A percentile compares a stretch with the other conserved stretches of the same genome.
phyloP scores from a whole-genome alignment of 2,329 filamentous ascomycete genomes.

The Colletotrichum scovillei region DNA sequence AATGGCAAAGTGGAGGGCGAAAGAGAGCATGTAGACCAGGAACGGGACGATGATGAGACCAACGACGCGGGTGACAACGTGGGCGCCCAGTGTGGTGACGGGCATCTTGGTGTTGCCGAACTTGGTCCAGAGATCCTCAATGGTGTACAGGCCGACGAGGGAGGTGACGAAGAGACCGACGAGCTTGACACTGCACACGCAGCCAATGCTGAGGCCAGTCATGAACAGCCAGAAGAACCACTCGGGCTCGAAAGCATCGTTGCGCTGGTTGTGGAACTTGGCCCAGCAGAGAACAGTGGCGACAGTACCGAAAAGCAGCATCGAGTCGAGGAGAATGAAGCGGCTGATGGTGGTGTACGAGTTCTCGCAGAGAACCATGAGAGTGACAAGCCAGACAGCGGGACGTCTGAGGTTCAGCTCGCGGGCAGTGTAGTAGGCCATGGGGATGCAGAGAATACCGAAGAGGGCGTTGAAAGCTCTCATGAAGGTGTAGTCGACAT shows the following conservation, averaged over 20 bases:
- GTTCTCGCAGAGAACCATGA: slow-evolving; percentile 99
- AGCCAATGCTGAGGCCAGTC: slow-evolving; percentile 95
- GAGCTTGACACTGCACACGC: slow-evolving; percentile 98
- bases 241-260: slow-evolving; percentile 86
- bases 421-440: slow-evolving; percentile 95
- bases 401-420: slow-evolving; percentile 88
- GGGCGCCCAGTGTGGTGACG: slow-evolving; percentile 76
- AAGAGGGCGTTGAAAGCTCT: slow-evolving; percentile 97
- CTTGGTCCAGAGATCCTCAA: slow-evolving; percentile 97
- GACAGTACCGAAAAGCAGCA: slow-evolving; percentile 99
- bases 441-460: slow-evolving; percentile 88
- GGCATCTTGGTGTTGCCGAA: slow-evolving; percentile 96
- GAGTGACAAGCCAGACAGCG: slow-evolving; percentile 92
- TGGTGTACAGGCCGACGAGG: slow-evolving; percentile 93
- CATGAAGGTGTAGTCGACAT: slow-evolving; percentile 99
- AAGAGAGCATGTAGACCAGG: slow-evolving; percentile 94
- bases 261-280: slow-evolving; percentile 91
- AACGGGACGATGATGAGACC: slow-evolving; percentile 91
- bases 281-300: slow-evolving; percentile 97
- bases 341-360: slow-evolving; percentile 99
- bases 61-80: slow-evolving; percentile 82
- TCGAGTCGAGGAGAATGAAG: slow-evolving; percentile 97
- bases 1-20: slow-evolving; percentile 93
- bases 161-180: slow-evolving; percentile 97
- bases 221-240: slow-evolving; percentile 97